These are phyloP conservation scores for Spiraea crenata DNA, from an alignment of 331 rosid genomes.

Conservation along the genomic window DNA sequence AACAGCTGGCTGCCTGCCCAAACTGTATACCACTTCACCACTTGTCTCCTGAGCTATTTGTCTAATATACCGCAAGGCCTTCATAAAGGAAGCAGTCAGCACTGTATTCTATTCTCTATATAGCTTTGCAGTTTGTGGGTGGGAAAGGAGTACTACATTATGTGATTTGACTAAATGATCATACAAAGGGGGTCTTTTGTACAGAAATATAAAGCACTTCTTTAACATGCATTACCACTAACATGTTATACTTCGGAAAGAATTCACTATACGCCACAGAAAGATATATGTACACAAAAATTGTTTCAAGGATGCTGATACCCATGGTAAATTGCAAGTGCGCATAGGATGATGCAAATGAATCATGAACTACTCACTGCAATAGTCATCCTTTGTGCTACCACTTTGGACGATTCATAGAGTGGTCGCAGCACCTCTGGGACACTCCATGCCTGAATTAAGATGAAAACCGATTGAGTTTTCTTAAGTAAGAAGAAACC, in stretches of 20 bases:
- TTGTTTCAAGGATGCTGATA: background rate
- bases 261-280: background rate
- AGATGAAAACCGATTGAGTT: slow-evolving; percentile 16
- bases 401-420: slow-evolving; percentile 84
- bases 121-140: background rate
- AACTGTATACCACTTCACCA: slow-evolving; percentile 87
- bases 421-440: slow-evolving; percentile 96
- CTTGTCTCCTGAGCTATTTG: slow-evolving; percentile 97
- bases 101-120: background rate
- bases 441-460: slow-evolving; percentile 80
- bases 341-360: background rate
- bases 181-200: background rate
- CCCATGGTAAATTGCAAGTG: background rate
- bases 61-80: slow-evolving; percentile 88
- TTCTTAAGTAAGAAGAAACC: background rate
- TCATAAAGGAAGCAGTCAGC: slow-evolving; percentile 27
- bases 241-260: background rate
- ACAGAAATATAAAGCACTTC: background rate
- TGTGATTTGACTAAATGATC: background rate
- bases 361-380: slow-evolving; percentile 55
- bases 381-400: slow-evolving; percentile 88
- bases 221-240: background rate
- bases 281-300: background rate
- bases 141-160: background rate
- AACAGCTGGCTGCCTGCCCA: slow-evolving; percentile 97